Base-by-base conservation (phyloP, 768 basidiomycete species). In the Albatrellus ellisii region DNA sequence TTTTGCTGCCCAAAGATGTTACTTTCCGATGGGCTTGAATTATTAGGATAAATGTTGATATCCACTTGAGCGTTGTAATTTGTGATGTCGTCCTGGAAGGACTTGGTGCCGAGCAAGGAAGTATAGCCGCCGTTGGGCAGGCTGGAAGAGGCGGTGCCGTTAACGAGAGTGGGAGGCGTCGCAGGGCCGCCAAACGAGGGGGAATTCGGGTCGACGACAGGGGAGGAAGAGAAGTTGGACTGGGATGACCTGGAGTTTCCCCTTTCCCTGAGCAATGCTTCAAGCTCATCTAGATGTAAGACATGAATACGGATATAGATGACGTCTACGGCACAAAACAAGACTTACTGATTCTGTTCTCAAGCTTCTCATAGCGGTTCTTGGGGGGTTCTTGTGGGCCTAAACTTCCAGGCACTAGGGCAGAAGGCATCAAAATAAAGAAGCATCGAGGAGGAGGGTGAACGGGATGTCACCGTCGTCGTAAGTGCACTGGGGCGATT, bases 401-500 rank as follows among this genome's bases (percentile, higher is more conserved):
- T 1, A 56, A 42, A 43, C 46, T 61, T 24, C 56, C 56, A 14
- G 52, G 39, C 45, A 71, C 68, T 29, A 62, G 58, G 29, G 67
- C 71, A 75, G 44, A n/a, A n/a, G 17, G 42, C 17, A 39, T 34
- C 42, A n/a, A 45, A 25, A 32, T 18, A 39, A 32, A 32, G 22
- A 18, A 4, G 36, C 20, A 7, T 34, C 14, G 17, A 14, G 18
- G 24, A 37, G n/a, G 17, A 28, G n/a, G 36, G 18, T n/a, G n/a
- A n/a, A n/a, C 12, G 9, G 20, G 6, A 10, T 25, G n/a, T 25
- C 52, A 77, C 79, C 62, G 47, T 85, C 83, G 49, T 84, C 82
- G 47, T 73, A 85, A n/a, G 80, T 84, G 54, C 83, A 86, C 42
- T 79, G 76, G 10, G 77, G 79, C 35, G 61, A 63, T 0, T 69